Percentiles rank a stretch among this genome's conserved stretches.
Evolutionary conservation across 176 grass and related monocot species (phyloP).

Genomic region (Eremochloa ophiuroides): DNA sequence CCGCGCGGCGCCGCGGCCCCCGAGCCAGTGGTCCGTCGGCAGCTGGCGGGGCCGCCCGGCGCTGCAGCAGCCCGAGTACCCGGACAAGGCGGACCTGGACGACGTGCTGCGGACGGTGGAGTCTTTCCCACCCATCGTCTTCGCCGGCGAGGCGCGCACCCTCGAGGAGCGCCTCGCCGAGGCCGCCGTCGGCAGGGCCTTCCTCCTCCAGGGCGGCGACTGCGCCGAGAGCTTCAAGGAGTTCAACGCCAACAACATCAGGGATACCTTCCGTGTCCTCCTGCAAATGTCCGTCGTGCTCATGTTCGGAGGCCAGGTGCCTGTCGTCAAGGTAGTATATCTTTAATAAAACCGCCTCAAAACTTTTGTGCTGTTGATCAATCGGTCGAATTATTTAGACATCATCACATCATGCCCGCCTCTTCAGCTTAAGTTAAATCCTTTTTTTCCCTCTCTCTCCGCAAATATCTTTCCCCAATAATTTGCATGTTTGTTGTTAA

Average conservation of each 20-base stretch:
- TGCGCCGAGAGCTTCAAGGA: constrained; percentile 91
- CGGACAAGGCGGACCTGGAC: constrained; percentile 49
- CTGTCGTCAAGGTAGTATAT: constrained; percentile 55
- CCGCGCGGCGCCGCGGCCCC: constrained; percentile 43
- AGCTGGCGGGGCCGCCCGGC: constrained; percentile 65
- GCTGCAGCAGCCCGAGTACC: constrained; percentile 74
- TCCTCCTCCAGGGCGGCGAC: constrained; percentile 81
- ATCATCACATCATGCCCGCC: background rate
- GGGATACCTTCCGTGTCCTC: constrained; percentile 72
- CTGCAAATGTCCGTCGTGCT: constrained; percentile 86
- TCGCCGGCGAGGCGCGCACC: constrained; percentile 76
- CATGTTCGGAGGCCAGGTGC: constrained; percentile 85
- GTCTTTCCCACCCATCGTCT: constrained; percentile 81
- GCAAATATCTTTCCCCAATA: background rate
- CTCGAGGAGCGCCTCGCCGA: constrained; percentile 83
- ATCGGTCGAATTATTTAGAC: background rate
- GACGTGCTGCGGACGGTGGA: constrained; percentile 75
- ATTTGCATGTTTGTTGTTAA: background rate
- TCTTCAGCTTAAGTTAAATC: background rate
- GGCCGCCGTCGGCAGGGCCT: constrained; percentile 66
- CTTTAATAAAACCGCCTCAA: background rate
- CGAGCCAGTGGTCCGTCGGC: constrained; percentile 57
- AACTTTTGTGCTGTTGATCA: background rate
- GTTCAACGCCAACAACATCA: constrained; percentile 82
- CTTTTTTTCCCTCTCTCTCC: background rate